Conservation (phyloP, 345 rosid species). For the Eucalyptus guilfoylei region DNA sequence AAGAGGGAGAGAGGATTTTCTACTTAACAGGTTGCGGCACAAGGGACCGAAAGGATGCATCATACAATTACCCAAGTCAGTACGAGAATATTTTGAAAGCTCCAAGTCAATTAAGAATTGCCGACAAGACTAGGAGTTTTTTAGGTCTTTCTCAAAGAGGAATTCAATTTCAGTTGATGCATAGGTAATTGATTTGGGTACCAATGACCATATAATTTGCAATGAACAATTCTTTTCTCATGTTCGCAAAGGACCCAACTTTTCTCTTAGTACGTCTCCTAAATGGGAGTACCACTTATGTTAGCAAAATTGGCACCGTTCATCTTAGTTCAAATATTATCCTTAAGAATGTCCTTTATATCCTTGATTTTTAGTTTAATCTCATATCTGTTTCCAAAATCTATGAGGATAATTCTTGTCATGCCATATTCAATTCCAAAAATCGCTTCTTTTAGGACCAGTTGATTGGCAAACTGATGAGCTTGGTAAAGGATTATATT, state of each 20-base stretch:
- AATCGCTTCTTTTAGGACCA: background rate
- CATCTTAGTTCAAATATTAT: background rate
- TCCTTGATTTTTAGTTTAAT: too few relatives aligned
- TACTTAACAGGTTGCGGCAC: background rate
- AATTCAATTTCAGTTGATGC: background rate
- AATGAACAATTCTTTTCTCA: too few relatives aligned
- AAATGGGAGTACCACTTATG: background rate
- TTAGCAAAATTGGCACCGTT: background rate
- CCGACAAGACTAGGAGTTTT: too few relatives aligned
- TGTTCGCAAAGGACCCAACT: background rate
- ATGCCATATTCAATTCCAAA: background rate
- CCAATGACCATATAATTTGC: background rate
- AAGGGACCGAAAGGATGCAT: background rate
- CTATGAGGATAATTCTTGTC: background rate
- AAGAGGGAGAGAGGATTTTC: background rate
- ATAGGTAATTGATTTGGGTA: too few relatives aligned
- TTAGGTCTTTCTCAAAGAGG: background rate
- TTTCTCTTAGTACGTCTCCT: background rate
- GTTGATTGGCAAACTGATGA: accelerated
- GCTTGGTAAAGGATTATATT: background rate
- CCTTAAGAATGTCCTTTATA: background rate
- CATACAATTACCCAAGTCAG: accelerated
- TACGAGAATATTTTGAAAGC: background rate
- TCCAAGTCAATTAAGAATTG: background rate
- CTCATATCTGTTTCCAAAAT: background rate